phyloP scores from a whole-genome alignment of 225 moss, liverwort and hornwort species.

The Neckera pumila region DNA sequence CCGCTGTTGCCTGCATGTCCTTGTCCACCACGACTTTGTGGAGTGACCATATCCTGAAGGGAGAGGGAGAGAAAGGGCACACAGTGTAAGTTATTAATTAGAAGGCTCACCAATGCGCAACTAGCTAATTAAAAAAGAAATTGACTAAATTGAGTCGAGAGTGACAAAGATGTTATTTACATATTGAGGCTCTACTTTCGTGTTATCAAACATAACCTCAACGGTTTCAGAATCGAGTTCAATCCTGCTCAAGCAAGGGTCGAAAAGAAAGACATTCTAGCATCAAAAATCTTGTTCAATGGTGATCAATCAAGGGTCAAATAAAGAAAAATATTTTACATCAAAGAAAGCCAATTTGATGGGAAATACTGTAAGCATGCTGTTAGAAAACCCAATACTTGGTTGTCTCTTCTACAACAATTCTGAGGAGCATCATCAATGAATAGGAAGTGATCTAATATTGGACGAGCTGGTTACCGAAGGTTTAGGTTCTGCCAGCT shows the following conservation, averaged over 20 bases:
- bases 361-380: neutral
- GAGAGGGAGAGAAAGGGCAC: neutral
- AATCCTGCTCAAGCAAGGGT: neutral
- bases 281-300: neutral
- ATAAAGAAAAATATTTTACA: neutral
- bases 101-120: neutral
- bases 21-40: neutral
- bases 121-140: neutral
- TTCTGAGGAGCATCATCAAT: neutral
- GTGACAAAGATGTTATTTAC: neutral
- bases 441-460: neutral
- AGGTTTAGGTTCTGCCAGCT: neutral
- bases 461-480: neutral
- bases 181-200: neutral
- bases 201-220: neutral
- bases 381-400: neutral
- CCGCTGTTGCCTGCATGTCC: neutral
- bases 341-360: neutral
- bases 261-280: neutral
- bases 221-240: neutral
- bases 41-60: neutral
- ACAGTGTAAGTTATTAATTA: neutral
- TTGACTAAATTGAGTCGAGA: neutral
- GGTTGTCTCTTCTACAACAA: neutral
- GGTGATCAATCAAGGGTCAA: neutral